These are phyloP conservation scores for Cyberlindnera americana DNA, from an alignment of 805 yeast species.

Conservation along the genomic window DNA sequence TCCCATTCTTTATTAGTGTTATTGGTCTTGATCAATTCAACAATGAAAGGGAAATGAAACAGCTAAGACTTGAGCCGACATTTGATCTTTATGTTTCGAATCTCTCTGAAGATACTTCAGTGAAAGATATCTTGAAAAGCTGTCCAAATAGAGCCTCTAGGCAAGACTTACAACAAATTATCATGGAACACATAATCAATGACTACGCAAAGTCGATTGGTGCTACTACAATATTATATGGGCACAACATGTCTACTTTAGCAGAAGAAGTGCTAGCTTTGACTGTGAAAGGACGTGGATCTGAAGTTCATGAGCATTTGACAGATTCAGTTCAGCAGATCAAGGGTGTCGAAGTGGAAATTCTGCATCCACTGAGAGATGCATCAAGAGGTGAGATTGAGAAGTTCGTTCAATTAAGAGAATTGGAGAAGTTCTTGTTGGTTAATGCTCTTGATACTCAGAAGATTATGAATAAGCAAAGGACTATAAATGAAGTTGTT, in stretches of 20 bases:
- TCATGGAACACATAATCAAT: constrained; percentile 45
- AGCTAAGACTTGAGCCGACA: constrained; percentile 32
- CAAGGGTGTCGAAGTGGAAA: constrained; percentile 35
- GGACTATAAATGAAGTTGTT: constrained; percentile 79
- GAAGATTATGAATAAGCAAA: constrained; percentile 55
- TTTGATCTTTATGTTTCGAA: constrained; percentile 4
- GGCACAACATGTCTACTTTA: constrained; percentile 77
- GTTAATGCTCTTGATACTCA: constrained; percentile 15
- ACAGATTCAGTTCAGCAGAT: constrained; percentile 39
- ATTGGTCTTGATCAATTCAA: constrained; percentile 41
- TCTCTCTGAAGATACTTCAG: constrained; percentile 6
- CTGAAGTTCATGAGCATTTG: constrained; percentile 50
- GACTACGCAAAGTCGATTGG: constrained; percentile 41
- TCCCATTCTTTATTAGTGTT: constrained; percentile 38
- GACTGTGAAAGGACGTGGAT: constrained; percentile 85
- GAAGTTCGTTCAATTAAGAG: constrained; percentile 18
- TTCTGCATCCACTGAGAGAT: constrained; percentile 73
- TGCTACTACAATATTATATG: constrained; percentile 61
- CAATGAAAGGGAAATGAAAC: constrained; percentile 17
- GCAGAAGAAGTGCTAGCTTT: constrained; percentile 78
- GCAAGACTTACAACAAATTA: constrained; percentile 54
- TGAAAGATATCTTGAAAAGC: constrained; percentile 35
- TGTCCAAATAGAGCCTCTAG: constrained; percentile 55
- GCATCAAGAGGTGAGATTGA: constrained; percentile 63
- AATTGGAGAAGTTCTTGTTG: too few relatives aligned